These are phyloP conservation scores for Scopulariopsis brevicaulis DNA, from an alignment of 2,329 filamentous ascomycete species.

Conservation along the genomic window DNA sequence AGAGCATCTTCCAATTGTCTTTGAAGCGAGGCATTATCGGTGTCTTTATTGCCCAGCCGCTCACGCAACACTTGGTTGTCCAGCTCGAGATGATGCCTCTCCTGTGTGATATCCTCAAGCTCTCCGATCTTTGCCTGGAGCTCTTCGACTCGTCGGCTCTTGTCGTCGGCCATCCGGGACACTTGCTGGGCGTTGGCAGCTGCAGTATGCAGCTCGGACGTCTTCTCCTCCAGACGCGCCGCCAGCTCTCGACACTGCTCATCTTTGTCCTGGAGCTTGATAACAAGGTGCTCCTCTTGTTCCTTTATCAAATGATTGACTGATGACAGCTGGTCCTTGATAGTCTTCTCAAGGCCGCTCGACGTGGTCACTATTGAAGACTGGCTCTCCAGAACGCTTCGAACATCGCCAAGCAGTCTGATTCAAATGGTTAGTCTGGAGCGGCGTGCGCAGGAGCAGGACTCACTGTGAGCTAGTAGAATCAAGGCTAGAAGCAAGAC, in stretches of 20 bases:
- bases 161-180: slow-evolving; percentile 5
- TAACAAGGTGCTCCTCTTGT: neutral
- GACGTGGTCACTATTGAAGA: neutral
- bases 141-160: slow-evolving; percentile 8
- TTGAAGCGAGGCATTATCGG: slow-evolving; percentile 5
- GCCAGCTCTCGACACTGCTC: slow-evolving; percentile 7
- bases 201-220: neutral
- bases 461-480: neutral
- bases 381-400: neutral
- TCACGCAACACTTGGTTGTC: slow-evolving; percentile 11
- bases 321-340: neutral
- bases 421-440: neutral
- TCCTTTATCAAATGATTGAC: neutral
- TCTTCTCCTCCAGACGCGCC: neutral
- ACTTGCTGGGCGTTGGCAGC: slow-evolving; percentile 4
- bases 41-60: slow-evolving; percentile 5
- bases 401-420: slow-evolving; percentile 1
- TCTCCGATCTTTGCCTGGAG: slow-evolving; percentile 11
- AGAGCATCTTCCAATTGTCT: neutral
- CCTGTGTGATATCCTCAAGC: slow-evolving; percentile 4
- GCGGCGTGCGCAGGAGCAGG: neutral
- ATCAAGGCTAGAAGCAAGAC: neutral
- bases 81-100: slow-evolving; percentile 10
- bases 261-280: slow-evolving; percentile 4
- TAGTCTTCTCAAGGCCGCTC: neutral